phyloP scores from a whole-genome alignment of 2,329 filamentous ascomycete genomes.

The Trichoderma sp. region DNA sequence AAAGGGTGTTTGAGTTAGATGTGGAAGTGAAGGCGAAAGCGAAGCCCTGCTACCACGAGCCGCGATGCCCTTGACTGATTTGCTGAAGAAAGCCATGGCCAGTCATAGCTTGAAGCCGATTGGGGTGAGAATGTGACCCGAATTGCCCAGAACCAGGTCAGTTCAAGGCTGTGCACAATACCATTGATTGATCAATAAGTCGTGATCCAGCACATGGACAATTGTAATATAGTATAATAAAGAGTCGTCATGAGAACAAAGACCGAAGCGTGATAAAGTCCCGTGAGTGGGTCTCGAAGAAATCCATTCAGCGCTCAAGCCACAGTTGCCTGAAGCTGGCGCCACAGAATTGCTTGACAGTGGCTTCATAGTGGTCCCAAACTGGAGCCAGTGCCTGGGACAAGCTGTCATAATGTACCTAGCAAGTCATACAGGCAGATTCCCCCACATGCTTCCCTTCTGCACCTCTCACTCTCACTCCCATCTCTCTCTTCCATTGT shows the following conservation, averaged over 20 bases:
- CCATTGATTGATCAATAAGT: background rate
- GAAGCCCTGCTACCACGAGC: constrained; percentile 2
- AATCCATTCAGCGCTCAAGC: background rate
- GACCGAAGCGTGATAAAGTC: constrained; percentile 8
- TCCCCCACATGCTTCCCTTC: constrained; percentile 20
- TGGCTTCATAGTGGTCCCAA: constrained; percentile 6
- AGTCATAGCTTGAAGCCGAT: constrained; percentile 15
- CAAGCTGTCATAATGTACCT: constrained; percentile 16
- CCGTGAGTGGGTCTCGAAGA: constrained; percentile 17
- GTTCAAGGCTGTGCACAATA: background rate
- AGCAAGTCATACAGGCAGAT: constrained; percentile 18
- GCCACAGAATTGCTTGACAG: constrained; percentile 8
- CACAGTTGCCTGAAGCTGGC: constrained; percentile 12
- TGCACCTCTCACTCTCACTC: background rate
- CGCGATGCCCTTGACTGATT: constrained; percentile 7
- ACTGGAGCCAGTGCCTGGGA: constrained; percentile 1
- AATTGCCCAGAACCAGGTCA: background rate
- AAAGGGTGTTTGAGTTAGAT: background rate
- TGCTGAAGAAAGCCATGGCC: constrained; percentile 17
- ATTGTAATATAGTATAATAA: no score
- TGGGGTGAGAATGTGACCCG: background rate
- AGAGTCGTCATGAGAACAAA: constrained; percentile 12
- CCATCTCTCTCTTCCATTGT: background rate
- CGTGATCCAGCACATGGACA: background rate
- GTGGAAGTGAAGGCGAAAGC: background rate